These are phyloP conservation scores for Aspergillus sp. DNA, from an alignment of 2,329 filamentous ascomycete species.

Conservation along the genomic window DNA sequence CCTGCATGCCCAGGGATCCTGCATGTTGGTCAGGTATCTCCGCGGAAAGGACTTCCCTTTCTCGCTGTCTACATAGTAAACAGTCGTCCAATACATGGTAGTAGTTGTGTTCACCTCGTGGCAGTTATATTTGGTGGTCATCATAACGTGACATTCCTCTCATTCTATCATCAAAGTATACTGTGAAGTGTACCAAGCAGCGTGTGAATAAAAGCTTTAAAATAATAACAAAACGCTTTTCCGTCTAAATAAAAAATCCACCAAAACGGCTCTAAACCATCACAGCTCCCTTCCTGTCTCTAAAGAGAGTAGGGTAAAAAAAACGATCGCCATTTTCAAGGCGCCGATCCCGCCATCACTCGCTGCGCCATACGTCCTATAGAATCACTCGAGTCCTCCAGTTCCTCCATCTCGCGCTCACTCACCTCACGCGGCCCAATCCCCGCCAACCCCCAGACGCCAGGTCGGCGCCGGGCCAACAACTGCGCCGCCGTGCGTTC, in stretches of 20 bases:
- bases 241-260: neutral
- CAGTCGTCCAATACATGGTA: too few species aligned
- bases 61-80: neutral
- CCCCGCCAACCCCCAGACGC: conserved; percentile 47
- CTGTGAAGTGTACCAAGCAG: neutral
- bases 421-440: conserved; percentile 34
- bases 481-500: conserved; percentile 56
- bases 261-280: neutral
- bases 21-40: conserved; percentile 1
- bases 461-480: conserved; percentile 46
- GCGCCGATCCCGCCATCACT: conserved; percentile 31
- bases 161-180: neutral
- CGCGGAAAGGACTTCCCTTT: neutral
- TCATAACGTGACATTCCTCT: neutral
- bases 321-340: conserved; percentile 16
- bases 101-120: too few species aligned
- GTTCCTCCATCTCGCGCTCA: conserved; percentile 26
- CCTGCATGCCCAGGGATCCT: neutral
- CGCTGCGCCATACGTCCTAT: conserved; percentile 12
- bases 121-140: neutral
- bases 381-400: conserved; percentile 6
- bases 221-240: neutral
- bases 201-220: neutral
- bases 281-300: neutral
- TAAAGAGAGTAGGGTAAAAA: too few species aligned